These are phyloP conservation scores for Diospyros lotus DNA, from an alignment of 148 eudicot genomes.

Conservation along the genomic window DNA sequence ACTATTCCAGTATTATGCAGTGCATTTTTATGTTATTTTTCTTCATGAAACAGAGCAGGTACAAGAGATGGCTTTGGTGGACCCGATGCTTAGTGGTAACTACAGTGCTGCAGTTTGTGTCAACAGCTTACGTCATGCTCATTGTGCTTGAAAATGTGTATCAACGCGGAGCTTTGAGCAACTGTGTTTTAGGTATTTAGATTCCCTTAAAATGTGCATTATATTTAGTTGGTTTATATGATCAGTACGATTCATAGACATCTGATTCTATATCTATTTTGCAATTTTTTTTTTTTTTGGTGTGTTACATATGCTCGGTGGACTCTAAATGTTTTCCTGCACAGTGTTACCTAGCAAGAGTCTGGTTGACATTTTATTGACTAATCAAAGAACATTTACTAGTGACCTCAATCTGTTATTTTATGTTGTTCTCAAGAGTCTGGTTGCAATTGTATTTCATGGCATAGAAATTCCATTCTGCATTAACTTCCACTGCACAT, in stretches of 20 bases:
- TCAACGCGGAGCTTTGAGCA: conserved; percentile 21
- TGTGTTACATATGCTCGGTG: background rate
- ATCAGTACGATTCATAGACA: background rate
- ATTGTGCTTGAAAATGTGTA: conserved; percentile 28
- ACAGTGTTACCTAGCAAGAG: too few species aligned
- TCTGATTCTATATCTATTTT: background rate
- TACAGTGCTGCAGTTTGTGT: conserved; percentile 43
- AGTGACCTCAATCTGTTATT: background rate
- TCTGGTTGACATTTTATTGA: too few species aligned
- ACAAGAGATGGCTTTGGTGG: conserved; percentile 62
- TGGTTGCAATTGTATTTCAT: background rate
- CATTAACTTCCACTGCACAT: background rate
- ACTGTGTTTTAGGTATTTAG: conserved; percentile 45
- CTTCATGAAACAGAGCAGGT: conserved; percentile 42
- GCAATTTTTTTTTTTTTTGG: too few species aligned
- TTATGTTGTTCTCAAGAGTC: background rate
- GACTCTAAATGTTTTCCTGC: too few species aligned
- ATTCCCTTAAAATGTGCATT: background rate
- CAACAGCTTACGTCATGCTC: conserved; percentile 37
- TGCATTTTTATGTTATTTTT: background rate
- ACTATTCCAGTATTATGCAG: too few species aligned
- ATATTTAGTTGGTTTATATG: background rate
- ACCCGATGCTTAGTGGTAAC: conserved; percentile 42
- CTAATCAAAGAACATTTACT: background rate
- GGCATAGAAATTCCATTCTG: background rate